These are phyloP conservation scores for Tephrocybe rancida DNA, from an alignment of 768 basidiomycete genomes.

Conservation along the genomic window DNA sequence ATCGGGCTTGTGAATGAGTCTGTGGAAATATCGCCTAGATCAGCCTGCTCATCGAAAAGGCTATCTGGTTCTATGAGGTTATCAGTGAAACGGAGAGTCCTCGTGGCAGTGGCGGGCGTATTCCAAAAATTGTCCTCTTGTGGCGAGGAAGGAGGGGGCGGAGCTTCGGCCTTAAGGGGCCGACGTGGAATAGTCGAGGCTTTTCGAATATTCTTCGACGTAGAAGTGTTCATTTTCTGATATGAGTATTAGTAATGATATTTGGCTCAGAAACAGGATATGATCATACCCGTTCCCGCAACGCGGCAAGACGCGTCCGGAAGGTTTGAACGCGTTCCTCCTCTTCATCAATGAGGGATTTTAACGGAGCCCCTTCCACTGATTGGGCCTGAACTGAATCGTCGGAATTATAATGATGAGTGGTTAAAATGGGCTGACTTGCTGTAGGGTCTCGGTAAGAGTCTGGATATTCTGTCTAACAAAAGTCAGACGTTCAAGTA, in stretches of 20 bases:
- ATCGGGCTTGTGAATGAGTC: constrained; percentile 45
- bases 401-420: constrained; percentile 7
- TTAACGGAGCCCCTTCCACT: constrained; percentile 28
- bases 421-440: constrained; percentile 23
- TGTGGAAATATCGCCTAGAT: constrained; percentile 53
- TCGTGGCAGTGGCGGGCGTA: constrained; percentile 54
- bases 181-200: constrained; percentile 8
- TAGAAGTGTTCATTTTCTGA: constrained; percentile 25
- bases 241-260: neutral
- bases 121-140: constrained; percentile 67
- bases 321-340: constrained; percentile 41
- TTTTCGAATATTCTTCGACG: constrained; percentile 1
- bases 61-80: constrained; percentile 60
- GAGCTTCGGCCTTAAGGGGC: constrained; percentile 20
- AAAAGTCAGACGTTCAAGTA: constrained; percentile 39
- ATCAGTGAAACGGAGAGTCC: constrained; percentile 64
- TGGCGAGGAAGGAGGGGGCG: constrained; percentile 27
- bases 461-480: constrained; percentile 40
- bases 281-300: constrained; percentile 41
- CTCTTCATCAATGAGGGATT: constrained; percentile 42
- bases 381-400: constrained; percentile 24
- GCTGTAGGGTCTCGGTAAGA: constrained; percentile 32
- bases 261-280: neutral
- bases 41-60: constrained; percentile 63
- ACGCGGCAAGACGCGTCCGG: constrained; percentile 37